Conservation (phyloP, 306 rosid species). For the Notholithocarpus densiflorus region DNA sequence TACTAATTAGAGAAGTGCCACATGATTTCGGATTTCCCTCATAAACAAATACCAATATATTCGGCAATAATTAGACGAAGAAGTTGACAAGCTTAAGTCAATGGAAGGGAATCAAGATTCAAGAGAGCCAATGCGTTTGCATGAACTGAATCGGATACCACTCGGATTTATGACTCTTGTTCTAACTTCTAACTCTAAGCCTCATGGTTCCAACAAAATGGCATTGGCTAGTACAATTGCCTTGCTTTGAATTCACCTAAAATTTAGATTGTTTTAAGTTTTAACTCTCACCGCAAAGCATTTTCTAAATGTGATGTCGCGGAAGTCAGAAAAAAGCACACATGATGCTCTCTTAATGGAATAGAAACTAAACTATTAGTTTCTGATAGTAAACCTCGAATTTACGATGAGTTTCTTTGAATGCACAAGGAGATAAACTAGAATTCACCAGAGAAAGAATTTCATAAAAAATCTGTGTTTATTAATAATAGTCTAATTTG, state of each 20-base stretch:
- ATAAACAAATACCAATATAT: not conserved
- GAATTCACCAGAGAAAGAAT: too few species aligned
- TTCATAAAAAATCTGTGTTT: too few species aligned
- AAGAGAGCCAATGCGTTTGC: not conserved
- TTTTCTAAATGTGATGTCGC: too few species aligned
- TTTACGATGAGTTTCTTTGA: rapidly evolving
- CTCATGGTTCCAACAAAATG: too few species aligned
- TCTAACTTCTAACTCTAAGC: not conserved
- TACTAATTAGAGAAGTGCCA: not conserved
- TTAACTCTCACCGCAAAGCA: too few species aligned
- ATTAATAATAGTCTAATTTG: too few species aligned
- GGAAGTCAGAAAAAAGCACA: rapidly evolving
- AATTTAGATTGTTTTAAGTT: too few species aligned
- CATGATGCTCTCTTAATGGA: rapidly evolving
- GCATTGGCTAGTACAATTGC: too few species aligned
- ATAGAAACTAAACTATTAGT: too few species aligned
- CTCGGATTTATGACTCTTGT: slow-evolving; percentile 1
- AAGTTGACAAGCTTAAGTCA: not conserved
- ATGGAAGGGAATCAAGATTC: not conserved
- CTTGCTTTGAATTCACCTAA: too few species aligned
- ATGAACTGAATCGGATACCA: slow-evolving; percentile 14
- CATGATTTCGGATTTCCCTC: not conserved
- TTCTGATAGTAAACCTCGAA: rapidly evolving
- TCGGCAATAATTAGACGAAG: not conserved
- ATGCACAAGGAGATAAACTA: too few species aligned